A percentile compares a stretch with the other conserved stretches of the same genome.
phyloP scores from a whole-genome alignment of 345 rosid genomes.

The Syzygium grande region DNA sequence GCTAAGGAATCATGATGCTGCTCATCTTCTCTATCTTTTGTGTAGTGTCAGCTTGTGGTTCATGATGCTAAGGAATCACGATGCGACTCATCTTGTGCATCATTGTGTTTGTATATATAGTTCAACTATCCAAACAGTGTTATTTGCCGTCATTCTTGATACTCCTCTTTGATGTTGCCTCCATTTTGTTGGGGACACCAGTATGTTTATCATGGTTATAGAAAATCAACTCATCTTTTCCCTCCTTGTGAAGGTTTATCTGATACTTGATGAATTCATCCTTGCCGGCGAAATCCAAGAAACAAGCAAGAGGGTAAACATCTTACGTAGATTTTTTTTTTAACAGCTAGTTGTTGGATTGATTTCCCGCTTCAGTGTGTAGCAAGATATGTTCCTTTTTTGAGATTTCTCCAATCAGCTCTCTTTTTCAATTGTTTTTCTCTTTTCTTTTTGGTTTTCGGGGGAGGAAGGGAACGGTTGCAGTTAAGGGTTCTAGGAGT shows the following conservation, averaged over 20 bases:
- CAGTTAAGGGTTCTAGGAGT: not conserved
- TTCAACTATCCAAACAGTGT: not conserved
- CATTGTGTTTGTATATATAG: not conserved
- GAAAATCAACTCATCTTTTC: not conserved
- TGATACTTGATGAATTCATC: constrained; percentile 97
- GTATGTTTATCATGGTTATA: not conserved
- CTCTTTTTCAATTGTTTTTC: not conserved
- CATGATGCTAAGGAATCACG: not conserved
- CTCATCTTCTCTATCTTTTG: not conserved
- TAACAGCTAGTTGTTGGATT: not conserved
- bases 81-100: no score
- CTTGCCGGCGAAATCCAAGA: constrained; percentile 99
- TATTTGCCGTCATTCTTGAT: not conserved
- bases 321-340: not conserved
- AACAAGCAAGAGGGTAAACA: constrained; percentile 88
- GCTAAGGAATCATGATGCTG: not conserved
- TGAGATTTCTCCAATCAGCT: not conserved
- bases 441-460: not conserved
- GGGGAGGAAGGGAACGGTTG: not conserved
- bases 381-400: not conserved
- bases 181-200: not conserved
- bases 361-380: not conserved
- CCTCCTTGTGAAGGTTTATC: constrained; percentile 47
- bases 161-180: not conserved
- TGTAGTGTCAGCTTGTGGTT: not conserved